phyloP scores from a whole-genome alignment of 2,329 filamentous ascomycete species.

The Pseudocercospora eumusae region DNA sequence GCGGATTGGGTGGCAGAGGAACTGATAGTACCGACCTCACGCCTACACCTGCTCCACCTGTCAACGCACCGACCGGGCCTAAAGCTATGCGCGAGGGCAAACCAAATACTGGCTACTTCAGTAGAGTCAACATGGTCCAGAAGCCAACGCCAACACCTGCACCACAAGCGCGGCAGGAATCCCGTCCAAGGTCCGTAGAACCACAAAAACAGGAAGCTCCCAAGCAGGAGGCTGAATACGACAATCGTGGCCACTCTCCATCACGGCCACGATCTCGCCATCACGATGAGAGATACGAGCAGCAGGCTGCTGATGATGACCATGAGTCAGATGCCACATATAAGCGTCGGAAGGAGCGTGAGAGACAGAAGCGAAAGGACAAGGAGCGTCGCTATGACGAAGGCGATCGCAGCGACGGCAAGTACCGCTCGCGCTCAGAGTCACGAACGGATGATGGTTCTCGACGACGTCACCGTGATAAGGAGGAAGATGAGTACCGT shows the following conservation, averaged over 20 bases:
- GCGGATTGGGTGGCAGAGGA: constrained; percentile 29
- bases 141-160: constrained; percentile 27
- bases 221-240: constrained; percentile 22
- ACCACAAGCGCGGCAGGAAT: constrained; percentile 21
- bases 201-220: constrained; percentile 13
- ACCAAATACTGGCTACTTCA: constrained; percentile 75
- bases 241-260: constrained; percentile 35
- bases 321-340: constrained; percentile 47
- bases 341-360: constrained; percentile 42
- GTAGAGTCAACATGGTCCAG: constrained; percentile 54
- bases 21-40: constrained; percentile 34
- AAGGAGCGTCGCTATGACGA: constrained; percentile 52
- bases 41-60: constrained; percentile 37
- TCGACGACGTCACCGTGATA: constrained; percentile 59
- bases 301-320: constrained; percentile 48
- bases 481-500: constrained; percentile 44
- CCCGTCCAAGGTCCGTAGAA: constrained; percentile 19
- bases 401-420: constrained; percentile 45
- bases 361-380: constrained; percentile 34
- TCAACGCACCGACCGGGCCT: constrained; percentile 79
- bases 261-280: constrained; percentile 48
- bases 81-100: constrained; percentile 91
- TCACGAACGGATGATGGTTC: constrained; percentile 62
- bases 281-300: constrained; percentile 49
- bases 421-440: constrained; percentile 63